phyloP scores from a whole-genome alignment of 345 rosid genomes.

The Populus alba region DNA sequence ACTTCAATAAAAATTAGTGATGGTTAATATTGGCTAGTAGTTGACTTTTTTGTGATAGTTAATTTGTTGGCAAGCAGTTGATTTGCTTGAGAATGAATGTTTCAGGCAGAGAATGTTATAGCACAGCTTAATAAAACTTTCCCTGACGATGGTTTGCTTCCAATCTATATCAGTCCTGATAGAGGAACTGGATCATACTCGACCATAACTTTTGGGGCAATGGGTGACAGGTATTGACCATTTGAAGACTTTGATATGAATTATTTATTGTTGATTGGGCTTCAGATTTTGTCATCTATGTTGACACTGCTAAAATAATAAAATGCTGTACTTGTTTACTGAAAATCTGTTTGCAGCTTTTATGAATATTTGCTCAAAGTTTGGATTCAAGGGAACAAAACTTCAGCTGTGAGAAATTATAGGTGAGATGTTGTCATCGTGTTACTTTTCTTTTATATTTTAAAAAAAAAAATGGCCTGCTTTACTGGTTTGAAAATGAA shows the following conservation, averaged over 20 bases:
- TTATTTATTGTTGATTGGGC: neutral
- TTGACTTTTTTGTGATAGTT: neutral
- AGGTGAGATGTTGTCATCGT: conserved; percentile 44
- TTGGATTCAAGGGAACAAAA: conserved; percentile 95
- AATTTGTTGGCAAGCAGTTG: neutral
- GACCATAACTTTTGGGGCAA: conserved; percentile 92
- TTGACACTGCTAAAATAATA: neutral
- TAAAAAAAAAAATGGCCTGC: neutral
- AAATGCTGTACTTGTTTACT: neutral
- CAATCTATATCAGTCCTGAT: conserved; percentile 74
- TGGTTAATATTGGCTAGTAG: neutral
- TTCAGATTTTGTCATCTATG: neutral
- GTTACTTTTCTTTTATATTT: neutral
- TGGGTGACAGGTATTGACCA: conserved; percentile 90
- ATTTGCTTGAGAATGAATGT: conserved; percentile 7
- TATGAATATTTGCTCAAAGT: conserved; percentile 97
- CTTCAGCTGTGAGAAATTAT: conserved; percentile 64
- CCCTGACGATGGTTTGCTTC: conserved; percentile 92
- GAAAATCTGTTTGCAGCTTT: conserved; percentile 53
- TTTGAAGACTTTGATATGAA: neutral
- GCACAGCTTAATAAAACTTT: conserved; percentile 64
- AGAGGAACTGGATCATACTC: conserved; percentile 58
- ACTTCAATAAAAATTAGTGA: neutral
- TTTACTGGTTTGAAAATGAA: neutral
- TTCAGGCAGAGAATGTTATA: conserved; percentile 86